Evolutionary conservation across 306 rosid genomes (phyloP).

Genomic region (Citrullus colocynthis): DNA sequence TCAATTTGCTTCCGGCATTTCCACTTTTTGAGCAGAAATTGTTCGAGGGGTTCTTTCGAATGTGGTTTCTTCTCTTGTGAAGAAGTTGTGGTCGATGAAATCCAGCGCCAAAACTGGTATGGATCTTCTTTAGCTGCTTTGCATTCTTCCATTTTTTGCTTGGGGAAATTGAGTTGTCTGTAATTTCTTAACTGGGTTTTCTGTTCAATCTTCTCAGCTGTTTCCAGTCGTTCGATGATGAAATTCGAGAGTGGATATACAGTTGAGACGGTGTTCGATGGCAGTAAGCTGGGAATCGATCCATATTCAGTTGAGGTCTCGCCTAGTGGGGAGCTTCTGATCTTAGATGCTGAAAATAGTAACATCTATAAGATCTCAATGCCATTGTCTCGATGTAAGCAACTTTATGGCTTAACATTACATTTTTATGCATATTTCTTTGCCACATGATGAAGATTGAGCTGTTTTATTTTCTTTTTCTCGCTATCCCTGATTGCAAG

Average conservation of each 20-base stretch:
- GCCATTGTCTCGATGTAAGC: constrained; percentile 68
- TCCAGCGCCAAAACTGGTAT: constrained; percentile 53
- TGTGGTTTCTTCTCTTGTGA: constrained; percentile 69
- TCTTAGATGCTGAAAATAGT: constrained; percentile 85
- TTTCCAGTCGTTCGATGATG: constrained; percentile 66
- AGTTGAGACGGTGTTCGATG: constrained; percentile 90
- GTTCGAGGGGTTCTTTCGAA: constrained; percentile 68
- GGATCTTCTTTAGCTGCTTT: neutral
- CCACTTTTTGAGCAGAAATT: constrained; percentile 42
- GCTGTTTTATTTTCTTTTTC: neutral
- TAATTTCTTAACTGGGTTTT: constrained; percentile 18
- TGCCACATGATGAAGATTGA: neutral
- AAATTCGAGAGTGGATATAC: constrained; percentile 84
- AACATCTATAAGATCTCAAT: constrained; percentile 70
- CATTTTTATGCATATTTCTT: neutral
- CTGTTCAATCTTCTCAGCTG: constrained; percentile 35
- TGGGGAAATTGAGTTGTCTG: neutral
- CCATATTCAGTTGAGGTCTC: constrained; percentile 66
- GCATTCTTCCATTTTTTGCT: constrained; percentile 5
- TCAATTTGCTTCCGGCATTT: constrained; percentile 6
- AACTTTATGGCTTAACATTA: neutral
- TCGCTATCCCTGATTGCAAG: neutral
- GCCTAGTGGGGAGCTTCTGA: constrained; percentile 64
- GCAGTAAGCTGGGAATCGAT: constrained; percentile 86
- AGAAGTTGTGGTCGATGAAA: constrained; percentile 80